phyloP scores from a whole-genome alignment of 768 basidiomycete genomes.

The Lactarius sanguifluus region DNA sequence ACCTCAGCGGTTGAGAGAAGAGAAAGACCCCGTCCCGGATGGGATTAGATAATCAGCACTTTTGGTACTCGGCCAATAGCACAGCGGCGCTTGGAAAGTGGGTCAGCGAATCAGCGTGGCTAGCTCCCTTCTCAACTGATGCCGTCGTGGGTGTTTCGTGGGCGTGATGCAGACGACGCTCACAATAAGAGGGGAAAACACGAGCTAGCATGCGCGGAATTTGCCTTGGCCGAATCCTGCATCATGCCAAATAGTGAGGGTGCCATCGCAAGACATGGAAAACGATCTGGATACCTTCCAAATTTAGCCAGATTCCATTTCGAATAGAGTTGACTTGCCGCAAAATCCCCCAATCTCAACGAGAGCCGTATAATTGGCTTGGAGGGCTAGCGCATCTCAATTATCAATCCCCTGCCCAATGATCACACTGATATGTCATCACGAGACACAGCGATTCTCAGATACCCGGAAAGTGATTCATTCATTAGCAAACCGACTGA shows the following conservation, averaged over 20 bases:
- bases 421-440: conserved; percentile 25
- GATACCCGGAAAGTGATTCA: conserved; percentile 22
- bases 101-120: conserved; percentile 11
- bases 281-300: conserved; percentile 20
- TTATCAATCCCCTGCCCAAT: conserved; percentile 22
- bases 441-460: conserved; percentile 21
- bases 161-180: conserved; percentile 6
- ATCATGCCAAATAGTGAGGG: conserved; percentile 28
- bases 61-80: conserved; percentile 10
- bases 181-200: conserved; percentile 15
- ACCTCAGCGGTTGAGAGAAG: neutral
- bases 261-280: conserved; percentile 25
- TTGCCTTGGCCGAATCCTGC: conserved; percentile 18
- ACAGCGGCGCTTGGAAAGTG: conserved; percentile 9
- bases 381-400: conserved; percentile 2
- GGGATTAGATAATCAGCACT: conserved; percentile 23
- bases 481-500: conserved; percentile 27
- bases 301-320: conserved; percentile 21
- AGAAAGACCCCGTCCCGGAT: conserved; percentile 15
- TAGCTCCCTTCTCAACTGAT: conserved; percentile 14
- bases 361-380: conserved; percentile 17
- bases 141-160: conserved; percentile 15
- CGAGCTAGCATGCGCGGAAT: conserved; percentile 25
- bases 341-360: conserved; percentile 14
- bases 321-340: conserved; percentile 30